A percentile compares a stretch with the other conserved stretches of the same genome.
These are phyloP conservation scores for Rhodomyrtus tomentosa DNA, from an alignment of 345 rosid genomes.

Conservation along the genomic window DNA sequence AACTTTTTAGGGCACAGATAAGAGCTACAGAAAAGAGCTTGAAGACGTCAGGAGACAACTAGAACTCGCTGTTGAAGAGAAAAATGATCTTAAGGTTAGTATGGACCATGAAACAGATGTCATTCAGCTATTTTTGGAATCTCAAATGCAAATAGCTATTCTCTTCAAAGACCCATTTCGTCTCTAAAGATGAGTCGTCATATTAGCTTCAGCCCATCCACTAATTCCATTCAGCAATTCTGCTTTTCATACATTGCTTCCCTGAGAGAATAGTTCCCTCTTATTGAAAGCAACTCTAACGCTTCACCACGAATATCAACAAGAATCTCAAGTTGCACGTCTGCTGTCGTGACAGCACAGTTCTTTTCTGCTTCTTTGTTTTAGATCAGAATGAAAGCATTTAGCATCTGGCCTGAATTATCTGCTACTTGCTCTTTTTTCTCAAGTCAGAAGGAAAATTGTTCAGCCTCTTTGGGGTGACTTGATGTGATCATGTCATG, in stretches of 20 bases:
- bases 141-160: no score
- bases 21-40: conserved; percentile 26
- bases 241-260: neutral
- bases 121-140: neutral
- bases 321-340: neutral
- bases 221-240: neutral
- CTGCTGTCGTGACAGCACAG: neutral
- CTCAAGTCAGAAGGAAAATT: neutral
- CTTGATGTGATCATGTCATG: no score
- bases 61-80: conserved; percentile 44
- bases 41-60: conserved; percentile 49
- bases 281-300: neutral
- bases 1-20: neutral
- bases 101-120: neutral
- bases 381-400: neutral
- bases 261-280: neutral
- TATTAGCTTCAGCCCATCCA: neutral
- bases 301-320: neutral
- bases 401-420: neutral
- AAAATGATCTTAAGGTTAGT: conserved; percentile 61
- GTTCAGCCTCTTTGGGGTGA: neutral
- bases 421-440: neutral
- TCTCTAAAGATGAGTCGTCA: neutral
- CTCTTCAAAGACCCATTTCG: neutral
- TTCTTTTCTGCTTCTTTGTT: neutral